These are phyloP conservation scores for Diaporthe citri DNA, from an alignment of 2,329 filamentous ascomycete genomes.

Conservation along the genomic window DNA sequence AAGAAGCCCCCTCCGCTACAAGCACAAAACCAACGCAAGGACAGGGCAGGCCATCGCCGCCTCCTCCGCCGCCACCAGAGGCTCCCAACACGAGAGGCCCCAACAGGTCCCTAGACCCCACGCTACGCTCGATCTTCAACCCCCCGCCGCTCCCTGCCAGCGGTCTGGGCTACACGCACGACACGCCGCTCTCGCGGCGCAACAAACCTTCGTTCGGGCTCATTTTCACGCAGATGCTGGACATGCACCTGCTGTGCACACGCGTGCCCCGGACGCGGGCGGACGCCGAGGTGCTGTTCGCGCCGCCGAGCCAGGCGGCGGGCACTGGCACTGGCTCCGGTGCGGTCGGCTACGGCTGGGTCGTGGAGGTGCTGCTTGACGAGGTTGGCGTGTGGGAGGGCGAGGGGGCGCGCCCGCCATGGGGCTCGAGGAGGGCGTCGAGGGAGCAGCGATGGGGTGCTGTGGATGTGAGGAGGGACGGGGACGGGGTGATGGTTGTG, in stretches of 20 bases:
- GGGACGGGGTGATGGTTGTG: conserved; percentile 52
- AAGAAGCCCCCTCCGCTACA: background rate
- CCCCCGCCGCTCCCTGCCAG: conserved; percentile 45
- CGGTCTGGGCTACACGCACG: conserved; percentile 42
- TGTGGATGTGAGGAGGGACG: conserved; percentile 54
- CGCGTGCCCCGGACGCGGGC: conserved; percentile 54
- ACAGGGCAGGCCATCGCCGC: background rate
- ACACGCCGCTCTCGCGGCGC: conserved; percentile 44
- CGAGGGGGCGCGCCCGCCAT: conserved; percentile 34
- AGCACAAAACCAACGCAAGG: background rate
- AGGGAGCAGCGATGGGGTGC: conserved; percentile 68
- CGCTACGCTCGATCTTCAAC: conserved; percentile 64
- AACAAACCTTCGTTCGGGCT: conserved; percentile 67
- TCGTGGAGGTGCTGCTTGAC: conserved; percentile 65
- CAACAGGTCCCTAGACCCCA: conserved; percentile 53
- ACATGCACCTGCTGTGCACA: conserved; percentile 67
- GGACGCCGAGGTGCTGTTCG: conserved; percentile 55
- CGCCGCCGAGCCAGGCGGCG: conserved; percentile 23
- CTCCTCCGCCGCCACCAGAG: conserved; percentile 21
- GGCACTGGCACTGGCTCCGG: conserved; percentile 26
- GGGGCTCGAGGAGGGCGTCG: conserved; percentile 46
- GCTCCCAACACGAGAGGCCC: conserved; percentile 16
- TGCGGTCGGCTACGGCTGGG: conserved; percentile 53
- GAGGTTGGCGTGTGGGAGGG: conserved; percentile 60
- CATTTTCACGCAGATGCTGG: conserved; percentile 66